A percentile compares a stretch with the other conserved stretches of the same genome.
phyloP scores from a whole-genome alignment of 441 rosid genomes.

The Gossypium trilobum region DNA sequence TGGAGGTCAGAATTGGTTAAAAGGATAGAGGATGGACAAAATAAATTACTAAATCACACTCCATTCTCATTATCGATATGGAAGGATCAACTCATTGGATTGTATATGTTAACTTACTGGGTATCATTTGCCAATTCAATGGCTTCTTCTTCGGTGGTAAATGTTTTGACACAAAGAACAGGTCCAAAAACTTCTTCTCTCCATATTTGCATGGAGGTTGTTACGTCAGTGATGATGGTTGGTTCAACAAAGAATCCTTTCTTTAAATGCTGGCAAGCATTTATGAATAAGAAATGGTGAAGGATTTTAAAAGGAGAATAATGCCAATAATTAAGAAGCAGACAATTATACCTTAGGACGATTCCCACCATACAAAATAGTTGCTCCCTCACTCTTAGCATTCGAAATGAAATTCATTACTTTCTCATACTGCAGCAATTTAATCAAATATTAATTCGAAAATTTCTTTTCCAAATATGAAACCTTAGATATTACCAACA shows the following conservation, averaged over 20 bases:
- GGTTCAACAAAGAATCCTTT: slow-evolving; percentile 83
- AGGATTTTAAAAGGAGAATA: background rate
- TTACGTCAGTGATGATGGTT: slow-evolving; percentile 61
- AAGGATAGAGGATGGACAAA: background rate
- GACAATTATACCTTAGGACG: slow-evolving; percentile 51
- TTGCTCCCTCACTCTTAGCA: slow-evolving; percentile 85
- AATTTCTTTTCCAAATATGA: background rate
- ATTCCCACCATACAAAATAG: slow-evolving; percentile 67
- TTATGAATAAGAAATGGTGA: background rate
- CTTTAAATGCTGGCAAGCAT: slow-evolving; percentile 55
- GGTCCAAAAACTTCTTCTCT: slow-evolving; percentile 98
- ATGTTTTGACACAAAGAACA: slow-evolving; percentile 78
- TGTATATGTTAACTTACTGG: slow-evolving; percentile 44
- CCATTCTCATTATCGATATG: background rate
- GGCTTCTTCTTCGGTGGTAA: slow-evolving; percentile 84
- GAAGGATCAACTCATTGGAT: slow-evolving; percentile 1
- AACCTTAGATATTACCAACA: background rate
- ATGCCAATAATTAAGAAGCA: slow-evolving; percentile 10
- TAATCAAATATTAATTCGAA: slow-evolving; percentile 11
- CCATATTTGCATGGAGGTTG: slow-evolving; percentile 90
- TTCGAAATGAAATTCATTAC: slow-evolving; percentile 59
- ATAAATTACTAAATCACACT: background rate
- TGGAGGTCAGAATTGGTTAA: background rate
- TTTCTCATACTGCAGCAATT: slow-evolving; percentile 60
- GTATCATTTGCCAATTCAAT: slow-evolving; percentile 85